A percentile compares a stretch with the other conserved stretches of the same genome.
These are phyloP conservation scores for Cryptococcus depauperatus DNA, from an alignment of 1,284 basidiomycete species.

Conservation along the genomic window DNA sequence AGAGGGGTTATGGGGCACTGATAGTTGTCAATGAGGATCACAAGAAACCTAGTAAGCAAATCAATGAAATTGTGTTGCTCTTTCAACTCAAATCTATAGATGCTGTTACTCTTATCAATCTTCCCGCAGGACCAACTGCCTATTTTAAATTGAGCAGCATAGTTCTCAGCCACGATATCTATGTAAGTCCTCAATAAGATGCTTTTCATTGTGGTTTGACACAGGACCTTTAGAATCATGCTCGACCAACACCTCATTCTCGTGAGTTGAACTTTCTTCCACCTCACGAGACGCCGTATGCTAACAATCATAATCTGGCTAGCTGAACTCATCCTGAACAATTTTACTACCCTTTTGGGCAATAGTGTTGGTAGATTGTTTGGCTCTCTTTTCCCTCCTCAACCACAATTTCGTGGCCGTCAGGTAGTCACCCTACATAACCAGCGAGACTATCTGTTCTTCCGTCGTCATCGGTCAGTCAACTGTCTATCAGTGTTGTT, in stretches of 20 bases:
- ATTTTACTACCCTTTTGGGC: constrained; percentile 88
- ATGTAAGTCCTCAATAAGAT: constrained; percentile 56
- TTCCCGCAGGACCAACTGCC: constrained; percentile 88
- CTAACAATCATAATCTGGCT: constrained; percentile 2
- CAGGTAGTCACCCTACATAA: constrained; percentile 98
- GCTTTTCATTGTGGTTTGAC: too few species aligned
- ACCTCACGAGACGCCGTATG: too few species aligned
- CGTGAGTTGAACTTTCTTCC: constrained; percentile 48
- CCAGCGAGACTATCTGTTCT: constrained; percentile 96
- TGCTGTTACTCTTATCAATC: constrained; percentile 81
- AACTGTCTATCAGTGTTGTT: constrained; percentile 3
- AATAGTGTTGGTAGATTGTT: constrained; percentile 89
- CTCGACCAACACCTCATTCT: constrained; percentile 80
- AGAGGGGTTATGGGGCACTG: constrained; percentile 71
- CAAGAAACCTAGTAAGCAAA: constrained; percentile 67
- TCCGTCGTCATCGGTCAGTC: constrained; percentile 76
- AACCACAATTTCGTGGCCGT: constrained; percentile 91
- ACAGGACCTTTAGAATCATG: constrained; percentile 93
- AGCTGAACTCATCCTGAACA: constrained; percentile 89
- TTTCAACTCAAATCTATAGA: constrained; percentile 49
- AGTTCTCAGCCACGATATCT: constrained; percentile 75
- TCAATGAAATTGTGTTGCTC: not conserved
- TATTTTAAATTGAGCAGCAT: constrained; percentile 93
- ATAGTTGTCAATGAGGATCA: constrained; percentile 90
- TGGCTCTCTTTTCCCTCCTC: constrained; percentile 87